Evolutionary conservation across 768 basidiomycete genomes (phyloP).

Genomic region (Stropharia rugosoannulata): DNA sequence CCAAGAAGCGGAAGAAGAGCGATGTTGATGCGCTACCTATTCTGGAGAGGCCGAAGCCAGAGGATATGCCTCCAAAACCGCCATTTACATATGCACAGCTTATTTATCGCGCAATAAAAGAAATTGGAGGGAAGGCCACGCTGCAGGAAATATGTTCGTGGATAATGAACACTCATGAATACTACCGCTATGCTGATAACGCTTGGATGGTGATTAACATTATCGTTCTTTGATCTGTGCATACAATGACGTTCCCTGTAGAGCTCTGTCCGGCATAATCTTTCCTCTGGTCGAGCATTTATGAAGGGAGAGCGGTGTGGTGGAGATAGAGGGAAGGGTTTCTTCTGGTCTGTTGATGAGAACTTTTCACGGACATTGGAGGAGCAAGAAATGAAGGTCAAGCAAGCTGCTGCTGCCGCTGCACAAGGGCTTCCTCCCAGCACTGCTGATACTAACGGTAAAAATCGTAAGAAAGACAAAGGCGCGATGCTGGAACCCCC

Average conservation of each 20-base stretch:
- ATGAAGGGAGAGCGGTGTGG: conserved; percentile 84
- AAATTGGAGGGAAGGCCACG: conserved; percentile 82
- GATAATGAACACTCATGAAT: conserved; percentile 87
- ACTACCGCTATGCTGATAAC: conserved; percentile 84
- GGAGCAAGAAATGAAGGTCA: conserved; percentile 63
- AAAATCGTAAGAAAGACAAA: conserved; percentile 63
- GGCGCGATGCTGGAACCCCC: conserved; percentile 54
- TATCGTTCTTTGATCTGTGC: conserved; percentile 6
- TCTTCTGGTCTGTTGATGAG: conserved; percentile 90
- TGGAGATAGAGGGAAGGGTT: conserved; percentile 88
- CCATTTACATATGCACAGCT: conserved; percentile 89
- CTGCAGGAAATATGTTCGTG: conserved; percentile 90
- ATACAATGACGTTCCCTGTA: conserved; percentile 28
- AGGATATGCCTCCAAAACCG: conserved; percentile 87
- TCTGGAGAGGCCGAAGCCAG: conserved; percentile 50
- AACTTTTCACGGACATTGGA: conserved; percentile 65
- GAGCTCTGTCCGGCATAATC: conserved; percentile 93
- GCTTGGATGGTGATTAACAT: conserved; percentile 82
- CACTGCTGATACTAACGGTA: conserved; percentile 30
- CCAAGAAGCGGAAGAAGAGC: conserved; percentile 76
- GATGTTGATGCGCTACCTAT: conserved; percentile 40
- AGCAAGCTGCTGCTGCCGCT: conserved; percentile 34
- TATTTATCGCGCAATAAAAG: conserved; percentile 86
- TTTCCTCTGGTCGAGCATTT: conserved; percentile 93
- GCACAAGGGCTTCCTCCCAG: conserved; percentile 25